phyloP scores from a whole-genome alignment of 129 eudicot genomes.

The Flaveria linearis region DNA sequence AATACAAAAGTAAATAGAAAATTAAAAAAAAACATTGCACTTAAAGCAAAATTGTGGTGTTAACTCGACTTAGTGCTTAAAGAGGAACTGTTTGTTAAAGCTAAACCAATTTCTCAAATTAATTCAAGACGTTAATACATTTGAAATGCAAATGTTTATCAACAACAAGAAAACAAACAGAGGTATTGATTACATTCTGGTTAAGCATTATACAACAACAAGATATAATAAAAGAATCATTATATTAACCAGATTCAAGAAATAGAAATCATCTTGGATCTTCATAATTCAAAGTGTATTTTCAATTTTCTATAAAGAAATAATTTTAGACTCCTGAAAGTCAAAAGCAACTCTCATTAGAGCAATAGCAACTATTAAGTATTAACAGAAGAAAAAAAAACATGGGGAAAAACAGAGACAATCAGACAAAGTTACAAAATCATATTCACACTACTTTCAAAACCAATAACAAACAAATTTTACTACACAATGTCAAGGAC shows the following conservation, averaged over 20 bases:
- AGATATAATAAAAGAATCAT: neutral
- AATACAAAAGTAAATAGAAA: neutral
- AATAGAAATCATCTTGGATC: conserved; percentile 8
- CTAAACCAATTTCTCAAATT: neutral
- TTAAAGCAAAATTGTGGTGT: neutral
- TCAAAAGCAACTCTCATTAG: conserved; percentile 8
- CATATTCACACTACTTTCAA: conserved; percentile 6
- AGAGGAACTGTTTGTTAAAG: neutral
- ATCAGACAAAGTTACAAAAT: neutral
- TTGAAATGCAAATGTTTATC: neutral
- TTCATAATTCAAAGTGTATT: neutral
- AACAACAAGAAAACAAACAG: neutral
- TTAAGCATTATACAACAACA: neutral
- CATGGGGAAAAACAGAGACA: neutral
- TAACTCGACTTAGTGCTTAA: neutral
- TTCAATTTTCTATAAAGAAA: neutral
- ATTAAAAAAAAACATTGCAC: neutral
- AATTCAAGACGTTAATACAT: neutral
- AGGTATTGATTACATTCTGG: neutral
- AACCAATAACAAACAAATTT: neutral
- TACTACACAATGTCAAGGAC: neutral
- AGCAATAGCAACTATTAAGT: neutral
- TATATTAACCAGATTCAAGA: neutral
- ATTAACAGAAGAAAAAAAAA: neutral
- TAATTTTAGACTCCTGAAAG: conserved; percentile 17